Conservation (phyloP, 768 basidiomycete genomes). For the Kwoniella newhampshirensis region DNA sequence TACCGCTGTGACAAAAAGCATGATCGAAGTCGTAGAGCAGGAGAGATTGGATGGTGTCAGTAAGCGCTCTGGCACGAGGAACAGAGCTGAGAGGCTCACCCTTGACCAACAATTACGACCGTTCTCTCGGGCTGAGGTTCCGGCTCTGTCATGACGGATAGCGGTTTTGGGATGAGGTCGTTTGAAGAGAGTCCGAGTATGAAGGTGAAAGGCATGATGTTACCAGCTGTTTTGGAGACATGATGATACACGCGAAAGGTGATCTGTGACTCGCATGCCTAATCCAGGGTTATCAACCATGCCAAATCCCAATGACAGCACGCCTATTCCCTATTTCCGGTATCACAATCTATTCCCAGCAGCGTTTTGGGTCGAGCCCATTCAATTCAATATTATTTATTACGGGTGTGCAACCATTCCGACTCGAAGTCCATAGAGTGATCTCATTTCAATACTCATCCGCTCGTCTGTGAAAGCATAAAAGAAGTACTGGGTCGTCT, state of each 20-base stretch:
- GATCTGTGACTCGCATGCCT: background rate
- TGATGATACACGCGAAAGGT: no score
- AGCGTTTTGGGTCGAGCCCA: no score
- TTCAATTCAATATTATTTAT: no score
- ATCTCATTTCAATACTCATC: no score
- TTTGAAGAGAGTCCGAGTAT: background rate
- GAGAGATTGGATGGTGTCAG: background rate
- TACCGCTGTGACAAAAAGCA: constrained; percentile 23
- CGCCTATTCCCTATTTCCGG: no score
- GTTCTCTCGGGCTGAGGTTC: constrained; percentile 13
- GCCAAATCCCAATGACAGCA: no score
- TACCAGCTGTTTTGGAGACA: background rate
- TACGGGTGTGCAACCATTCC: no score
- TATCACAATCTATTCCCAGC: no score
- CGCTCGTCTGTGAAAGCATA: background rate
- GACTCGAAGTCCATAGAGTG: no score
- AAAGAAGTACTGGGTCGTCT: no score
- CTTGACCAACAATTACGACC: constrained; percentile 40
- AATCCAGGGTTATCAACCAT: no score
- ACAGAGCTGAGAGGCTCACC: constrained; percentile 21
- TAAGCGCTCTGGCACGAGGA: background rate
- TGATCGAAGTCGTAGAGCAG: background rate
- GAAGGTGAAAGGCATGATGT: background rate
- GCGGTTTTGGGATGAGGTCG: background rate
- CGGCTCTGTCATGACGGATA: constrained; percentile 21